These are phyloP conservation scores for Excoecaria cochinchinensis DNA, from an alignment of 345 rosid genomes.

Conservation along the genomic window DNA sequence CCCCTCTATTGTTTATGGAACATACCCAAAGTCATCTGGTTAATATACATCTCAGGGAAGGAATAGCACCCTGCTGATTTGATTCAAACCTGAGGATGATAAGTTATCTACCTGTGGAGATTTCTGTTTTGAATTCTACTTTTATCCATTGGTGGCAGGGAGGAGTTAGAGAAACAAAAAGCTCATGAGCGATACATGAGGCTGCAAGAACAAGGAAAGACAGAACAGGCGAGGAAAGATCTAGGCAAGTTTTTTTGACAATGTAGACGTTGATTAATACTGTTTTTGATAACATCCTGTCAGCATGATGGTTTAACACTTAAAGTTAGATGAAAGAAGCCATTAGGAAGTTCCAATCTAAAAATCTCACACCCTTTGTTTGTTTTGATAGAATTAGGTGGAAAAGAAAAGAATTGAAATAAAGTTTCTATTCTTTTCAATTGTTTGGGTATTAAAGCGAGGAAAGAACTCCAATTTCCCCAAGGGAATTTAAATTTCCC, in stretches of 20 bases:
- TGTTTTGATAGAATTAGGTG: no score
- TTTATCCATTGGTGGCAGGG: conserved; percentile 40
- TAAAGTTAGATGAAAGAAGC: background rate
- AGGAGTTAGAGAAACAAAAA: conserved; percentile 91
- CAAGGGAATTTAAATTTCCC: no score
- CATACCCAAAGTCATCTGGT: background rate
- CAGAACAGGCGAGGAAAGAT: conserved; percentile 92
- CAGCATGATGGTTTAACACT: background rate
- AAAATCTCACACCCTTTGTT: no score
- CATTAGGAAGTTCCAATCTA: background rate
- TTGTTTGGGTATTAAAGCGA: no score
- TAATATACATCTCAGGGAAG: background rate
- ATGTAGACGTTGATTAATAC: background rate
- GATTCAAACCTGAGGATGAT: background rate
- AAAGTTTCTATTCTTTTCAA: no score
- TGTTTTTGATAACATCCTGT: no score
- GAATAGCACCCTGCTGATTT: background rate
- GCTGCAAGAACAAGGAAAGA: conserved; percentile 98
- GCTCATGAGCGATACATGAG: conserved; percentile 97
- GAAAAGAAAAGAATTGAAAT: no score
- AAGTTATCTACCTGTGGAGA: background rate
- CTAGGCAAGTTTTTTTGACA: conserved; percentile 46
- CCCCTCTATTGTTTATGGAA: background rate
- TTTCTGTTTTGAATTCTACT: background rate
- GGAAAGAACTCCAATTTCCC: no score